Evolutionary conservation across 805 yeast species (phyloP).

Genomic region (Yarrowia deformans): DNA sequence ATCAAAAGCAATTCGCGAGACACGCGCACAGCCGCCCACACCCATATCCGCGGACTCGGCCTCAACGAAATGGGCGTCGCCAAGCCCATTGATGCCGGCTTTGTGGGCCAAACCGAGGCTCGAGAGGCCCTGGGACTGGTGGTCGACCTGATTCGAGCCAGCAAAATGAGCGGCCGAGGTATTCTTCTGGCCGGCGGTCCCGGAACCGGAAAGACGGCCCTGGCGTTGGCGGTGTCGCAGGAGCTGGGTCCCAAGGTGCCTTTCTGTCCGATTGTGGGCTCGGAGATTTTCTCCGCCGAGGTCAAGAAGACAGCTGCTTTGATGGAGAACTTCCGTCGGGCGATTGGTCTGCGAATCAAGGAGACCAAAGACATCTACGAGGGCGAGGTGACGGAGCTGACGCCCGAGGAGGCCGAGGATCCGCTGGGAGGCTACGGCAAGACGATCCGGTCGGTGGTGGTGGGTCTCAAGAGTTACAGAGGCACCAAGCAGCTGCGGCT

Average conservation of each 20-base stretch:
- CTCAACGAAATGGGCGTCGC: conserved; percentile 90
- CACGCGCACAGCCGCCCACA: conserved; percentile 90
- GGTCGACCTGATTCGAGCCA: conserved; percentile 90
- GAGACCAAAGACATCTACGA: conserved; percentile 98
- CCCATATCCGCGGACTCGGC: conserved; percentile 95
- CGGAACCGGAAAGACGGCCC: conserved; percentile 97
- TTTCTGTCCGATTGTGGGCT: conserved; percentile 95
- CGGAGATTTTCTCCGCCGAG: conserved; percentile 94
- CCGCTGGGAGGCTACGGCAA: conserved; percentile 98
- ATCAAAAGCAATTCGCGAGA: conserved; percentile 68
- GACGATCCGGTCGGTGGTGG: conserved; percentile 91
- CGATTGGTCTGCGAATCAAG: conserved; percentile 93
- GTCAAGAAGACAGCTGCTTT: conserved; percentile 95
- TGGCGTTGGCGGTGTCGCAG: conserved; percentile 94
- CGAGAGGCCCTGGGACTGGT: conserved; percentile 88
- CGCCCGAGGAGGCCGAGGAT: conserved; percentile 95
- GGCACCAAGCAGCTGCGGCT: conserved; percentile 88
- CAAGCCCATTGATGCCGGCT: conserved; percentile 84
- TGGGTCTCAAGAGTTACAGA: conserved; percentile 90
- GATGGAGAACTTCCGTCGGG: conserved; percentile 95
- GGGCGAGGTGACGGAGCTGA: conserved; percentile 95
- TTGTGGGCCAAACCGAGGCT: conserved; percentile 77
- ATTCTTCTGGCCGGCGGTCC: conserved; percentile 96
- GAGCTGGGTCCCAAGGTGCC: conserved; percentile 97
- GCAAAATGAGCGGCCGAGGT: conserved; percentile 96